A percentile compares a stretch with the other conserved stretches of the same genome.
Conservation (phyloP, 2,329 filamentous ascomycete species). For the Aspergillus fumigatiaffinis region DNA sequence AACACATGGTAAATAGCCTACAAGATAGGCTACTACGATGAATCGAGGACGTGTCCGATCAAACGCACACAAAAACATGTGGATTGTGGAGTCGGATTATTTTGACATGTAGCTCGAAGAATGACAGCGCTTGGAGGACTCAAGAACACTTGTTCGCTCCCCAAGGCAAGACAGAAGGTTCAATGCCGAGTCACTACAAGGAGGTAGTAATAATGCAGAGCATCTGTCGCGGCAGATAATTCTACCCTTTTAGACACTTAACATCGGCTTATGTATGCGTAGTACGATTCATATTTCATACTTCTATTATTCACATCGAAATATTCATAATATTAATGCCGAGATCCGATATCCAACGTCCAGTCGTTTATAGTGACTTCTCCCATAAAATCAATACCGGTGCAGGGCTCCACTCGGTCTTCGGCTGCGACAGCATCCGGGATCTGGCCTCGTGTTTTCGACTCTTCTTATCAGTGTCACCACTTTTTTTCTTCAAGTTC, state of each 20-base stretch:
- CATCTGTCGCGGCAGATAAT: too few relatives aligned
- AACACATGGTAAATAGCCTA: background rate
- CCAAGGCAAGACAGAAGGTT: too few relatives aligned
- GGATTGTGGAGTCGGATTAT: background rate
- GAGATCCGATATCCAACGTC: too few relatives aligned
- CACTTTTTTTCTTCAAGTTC: background rate
- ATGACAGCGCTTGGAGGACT: background rate
- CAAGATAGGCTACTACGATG: background rate
- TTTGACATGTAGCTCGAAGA: background rate
- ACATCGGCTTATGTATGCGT: background rate
- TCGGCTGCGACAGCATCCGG: conserved; percentile 17
- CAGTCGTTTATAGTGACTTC: too few relatives aligned
- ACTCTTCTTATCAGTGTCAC: background rate
- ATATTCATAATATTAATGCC: too few relatives aligned
- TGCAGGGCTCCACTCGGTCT: conserved; percentile 12
- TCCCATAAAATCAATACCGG: background rate
- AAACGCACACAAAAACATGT: background rate
- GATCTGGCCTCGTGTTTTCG: conserved; percentile 13
- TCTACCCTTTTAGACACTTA: background rate
- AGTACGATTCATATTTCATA: too few relatives aligned
- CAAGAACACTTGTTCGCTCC: too few relatives aligned
- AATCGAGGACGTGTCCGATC: background rate
- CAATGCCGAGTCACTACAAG: background rate
- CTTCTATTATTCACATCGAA: too few relatives aligned
- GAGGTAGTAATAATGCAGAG: background rate